Conservation (phyloP, 352 stramenopile species). For the Phytophthora aleatoria region DNA sequence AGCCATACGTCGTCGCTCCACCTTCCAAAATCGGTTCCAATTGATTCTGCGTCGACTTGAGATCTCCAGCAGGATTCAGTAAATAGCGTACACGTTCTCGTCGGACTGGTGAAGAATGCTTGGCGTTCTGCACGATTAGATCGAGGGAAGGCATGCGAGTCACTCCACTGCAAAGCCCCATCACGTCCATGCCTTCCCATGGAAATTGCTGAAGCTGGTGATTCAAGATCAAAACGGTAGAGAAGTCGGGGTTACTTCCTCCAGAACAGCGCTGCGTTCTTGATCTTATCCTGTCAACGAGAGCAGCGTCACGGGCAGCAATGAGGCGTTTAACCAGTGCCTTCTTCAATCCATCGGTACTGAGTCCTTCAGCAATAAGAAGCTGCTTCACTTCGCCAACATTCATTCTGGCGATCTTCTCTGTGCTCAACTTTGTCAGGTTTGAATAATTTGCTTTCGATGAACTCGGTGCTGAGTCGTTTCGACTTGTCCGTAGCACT, state of each 20-base stretch:
- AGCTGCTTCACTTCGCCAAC: constrained; percentile 48
- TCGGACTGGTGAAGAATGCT: constrained; percentile 18
- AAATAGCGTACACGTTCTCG: constrained; percentile 57
- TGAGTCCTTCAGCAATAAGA: constrained; percentile 36
- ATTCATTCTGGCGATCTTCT: constrained; percentile 48
- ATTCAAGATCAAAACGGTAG: constrained; percentile 74
- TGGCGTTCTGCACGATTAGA: constrained; percentile 50
- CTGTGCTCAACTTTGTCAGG: constrained; percentile 31
- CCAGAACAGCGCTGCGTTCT: neutral
- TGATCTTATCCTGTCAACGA: constrained; percentile 8
- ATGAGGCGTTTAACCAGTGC: constrained; percentile 48
- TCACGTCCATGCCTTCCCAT: constrained; percentile 79
- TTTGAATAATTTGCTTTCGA: constrained; percentile 13
- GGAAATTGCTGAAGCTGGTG: constrained; percentile 73
- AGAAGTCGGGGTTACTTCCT: neutral
- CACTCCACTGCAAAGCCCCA: constrained; percentile 44
- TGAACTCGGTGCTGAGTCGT: constrained; percentile 4
- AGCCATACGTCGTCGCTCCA: constrained; percentile 39
- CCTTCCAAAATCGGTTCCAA: constrained; percentile 58
- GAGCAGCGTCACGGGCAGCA: constrained; percentile 33
- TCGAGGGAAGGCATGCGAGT: constrained; percentile 82
- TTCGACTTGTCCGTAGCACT: constrained; percentile 16
- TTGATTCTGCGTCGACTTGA: constrained; percentile 65
- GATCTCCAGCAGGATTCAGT: constrained; percentile 77
- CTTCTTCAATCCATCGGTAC: constrained; percentile 55